These are phyloP conservation scores for Trichoderma virens DNA, from an alignment of 495 filamentous ascomycete species.

Conservation along the genomic window DNA sequence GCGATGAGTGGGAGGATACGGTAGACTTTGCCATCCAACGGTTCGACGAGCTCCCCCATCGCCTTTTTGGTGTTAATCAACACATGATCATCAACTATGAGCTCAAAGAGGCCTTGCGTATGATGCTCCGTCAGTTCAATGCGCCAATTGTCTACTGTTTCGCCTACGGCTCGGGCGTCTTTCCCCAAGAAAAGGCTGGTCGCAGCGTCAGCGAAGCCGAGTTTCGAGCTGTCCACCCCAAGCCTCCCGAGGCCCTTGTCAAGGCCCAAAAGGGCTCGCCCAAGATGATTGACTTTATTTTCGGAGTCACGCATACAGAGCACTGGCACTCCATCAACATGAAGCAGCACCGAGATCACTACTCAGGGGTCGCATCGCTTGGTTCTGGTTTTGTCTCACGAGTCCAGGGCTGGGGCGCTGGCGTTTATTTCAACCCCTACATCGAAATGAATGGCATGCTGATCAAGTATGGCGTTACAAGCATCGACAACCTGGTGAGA, in stretches of 20 bases:
- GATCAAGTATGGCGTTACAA: slow-evolving; percentile 97
- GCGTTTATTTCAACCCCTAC: slow-evolving; percentile 96
- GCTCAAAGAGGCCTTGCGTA: slow-evolving; percentile 81
- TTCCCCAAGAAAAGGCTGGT: slow-evolving; percentile 58
- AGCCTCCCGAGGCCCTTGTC: slow-evolving; percentile 65
- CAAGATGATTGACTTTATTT: slow-evolving; percentile 98
- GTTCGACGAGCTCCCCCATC: slow-evolving; percentile 80
- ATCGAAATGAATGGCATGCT: slow-evolving; percentile 91
- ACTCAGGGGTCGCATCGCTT: slow-evolving; percentile 76
- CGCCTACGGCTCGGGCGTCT: slow-evolving; percentile 95
- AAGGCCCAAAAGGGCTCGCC: slow-evolving; percentile 76
- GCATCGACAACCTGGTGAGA: slow-evolving; percentile 73
- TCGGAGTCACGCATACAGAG: slow-evolving; percentile 88
- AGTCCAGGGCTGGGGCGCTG: slow-evolving; percentile 88
- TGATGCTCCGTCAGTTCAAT: slow-evolving; percentile 86
- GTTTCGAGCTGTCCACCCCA: slow-evolving; percentile 59
- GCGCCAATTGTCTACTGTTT: slow-evolving; percentile 94
- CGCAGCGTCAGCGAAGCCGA: slow-evolving; percentile 38
- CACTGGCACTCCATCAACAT: slow-evolving; percentile 96
- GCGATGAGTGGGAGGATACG: slow-evolving; percentile 68
- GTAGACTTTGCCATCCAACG: slow-evolving; percentile 64
- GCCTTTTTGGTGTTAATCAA: slow-evolving; percentile 89
- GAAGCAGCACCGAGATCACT: slow-evolving; percentile 81
- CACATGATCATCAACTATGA: slow-evolving; percentile 90
- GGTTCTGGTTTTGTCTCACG: slow-evolving; percentile 75